These are phyloP conservation scores for Lasiodiplodia hormozganensis DNA, from an alignment of 2,329 filamentous ascomycete genomes.

Conservation along the genomic window DNA sequence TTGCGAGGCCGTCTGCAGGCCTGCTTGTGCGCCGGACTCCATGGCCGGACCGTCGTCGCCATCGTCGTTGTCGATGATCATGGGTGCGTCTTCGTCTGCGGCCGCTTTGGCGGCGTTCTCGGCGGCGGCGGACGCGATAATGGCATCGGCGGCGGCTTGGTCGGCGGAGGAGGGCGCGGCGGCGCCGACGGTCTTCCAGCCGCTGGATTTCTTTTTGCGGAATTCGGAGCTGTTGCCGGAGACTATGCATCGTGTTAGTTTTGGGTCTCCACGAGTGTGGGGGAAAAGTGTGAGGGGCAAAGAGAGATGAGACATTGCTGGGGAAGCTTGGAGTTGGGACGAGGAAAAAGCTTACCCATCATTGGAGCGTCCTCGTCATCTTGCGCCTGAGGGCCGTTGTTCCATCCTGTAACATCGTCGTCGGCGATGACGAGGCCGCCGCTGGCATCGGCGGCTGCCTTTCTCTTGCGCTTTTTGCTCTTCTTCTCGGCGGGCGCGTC, in stretches of 20 bases:
- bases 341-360: slow-evolving; percentile 42
- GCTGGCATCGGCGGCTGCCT: slow-evolving; percentile 38
- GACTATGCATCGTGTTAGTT: slow-evolving; percentile 15
- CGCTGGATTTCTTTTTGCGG: slow-evolving; percentile 68
- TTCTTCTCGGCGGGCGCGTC: slow-evolving; percentile 57
- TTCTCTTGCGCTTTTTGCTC: slow-evolving; percentile 61
- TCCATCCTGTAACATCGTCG: slow-evolving; percentile 63
- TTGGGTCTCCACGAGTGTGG: no score
- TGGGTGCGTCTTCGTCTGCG: slow-evolving; percentile 54
- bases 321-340: slow-evolving; percentile 30
- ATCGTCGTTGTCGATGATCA: slow-evolving; percentile 53
- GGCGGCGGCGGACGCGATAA: slow-evolving; percentile 74
- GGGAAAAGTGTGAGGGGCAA: background rate
- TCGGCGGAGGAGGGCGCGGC: slow-evolving; percentile 57
- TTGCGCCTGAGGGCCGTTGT: slow-evolving; percentile 57
- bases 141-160: slow-evolving; percentile 76
- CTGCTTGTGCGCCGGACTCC: slow-evolving; percentile 86
- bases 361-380: slow-evolving; percentile 63
- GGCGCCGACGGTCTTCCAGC: slow-evolving; percentile 75
- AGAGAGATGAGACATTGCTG: slow-evolving; percentile 42
- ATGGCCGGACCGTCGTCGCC: slow-evolving; percentile 65
- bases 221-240: slow-evolving; percentile 59
- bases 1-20: slow-evolving; percentile 82
- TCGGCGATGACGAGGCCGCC: slow-evolving; percentile 56
- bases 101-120: slow-evolving; percentile 63